Evolutionary conservation across 495 filamentous ascomycete genomes (phyloP), one percentile per base, ranked within the genome.

Genomic region (Lichina pygmaea): DNA sequence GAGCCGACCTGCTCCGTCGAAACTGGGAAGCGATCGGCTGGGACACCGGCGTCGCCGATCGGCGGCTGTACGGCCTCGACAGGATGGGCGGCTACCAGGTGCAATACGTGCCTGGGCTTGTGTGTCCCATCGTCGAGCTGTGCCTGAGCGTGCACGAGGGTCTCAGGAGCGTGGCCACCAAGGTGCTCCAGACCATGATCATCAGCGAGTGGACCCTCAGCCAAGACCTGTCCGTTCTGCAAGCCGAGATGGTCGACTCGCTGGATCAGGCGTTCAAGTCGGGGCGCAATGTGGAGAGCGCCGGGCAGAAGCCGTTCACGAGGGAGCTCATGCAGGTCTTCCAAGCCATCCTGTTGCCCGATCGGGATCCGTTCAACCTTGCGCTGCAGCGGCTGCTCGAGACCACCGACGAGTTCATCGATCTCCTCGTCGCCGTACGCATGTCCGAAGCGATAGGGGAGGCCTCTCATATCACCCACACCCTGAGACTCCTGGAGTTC

Each of bases 11-110:
- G 8, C 60, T 99, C 42, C 69, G 78, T 36, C 65, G 72, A 16
- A 89, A 76, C 33, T 99, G 89, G 89, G 83, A 92, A 56, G 81
- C 86, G 9, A 92, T 99, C 52, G 89, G 89, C 11, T 99, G 89
- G 89, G 89, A 95, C 53, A 81, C 83, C 0, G 79, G 70, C 40
- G 58, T 69, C 9, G 86, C 93, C 15, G 81, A 86, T 54, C 60
- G 60, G 42, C 62, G 64, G 44, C 68, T 75, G 31, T 94, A 86
- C 52, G 78, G 80, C 4, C 58, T 93, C 40, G 66, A 75, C 46
- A 84, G 76, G 55, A 77, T 94, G 64, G 91, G 89, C 44, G 89
- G 89, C 4, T 95, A 92, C 52, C 89, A 99, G 58, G 91, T 99
- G 16, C 89, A 94, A 64, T 99, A 94, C 58, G 89, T 95, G 37